These are phyloP conservation scores for Candida krabiensis DNA, from an alignment of 805 yeast species.

Conservation along the genomic window DNA sequence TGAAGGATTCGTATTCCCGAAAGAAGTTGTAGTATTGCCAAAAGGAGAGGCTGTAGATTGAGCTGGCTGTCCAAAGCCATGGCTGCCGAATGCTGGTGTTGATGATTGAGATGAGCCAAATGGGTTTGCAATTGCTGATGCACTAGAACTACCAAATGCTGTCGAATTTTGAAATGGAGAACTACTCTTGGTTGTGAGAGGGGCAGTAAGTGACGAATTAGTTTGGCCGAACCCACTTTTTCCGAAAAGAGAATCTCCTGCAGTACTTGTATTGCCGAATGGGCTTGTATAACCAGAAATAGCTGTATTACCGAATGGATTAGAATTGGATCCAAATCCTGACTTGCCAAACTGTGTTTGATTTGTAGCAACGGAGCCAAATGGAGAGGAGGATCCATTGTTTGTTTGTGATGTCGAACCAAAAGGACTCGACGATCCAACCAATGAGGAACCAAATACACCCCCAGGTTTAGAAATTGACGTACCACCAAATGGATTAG, in stretches of 20 bases:
- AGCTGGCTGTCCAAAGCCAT: slow-evolving; percentile 19
- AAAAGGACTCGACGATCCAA: slow-evolving; percentile 9
- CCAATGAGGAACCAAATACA: slow-evolving; percentile 3
- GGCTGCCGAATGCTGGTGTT: slow-evolving; percentile 8
- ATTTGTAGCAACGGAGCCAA: slow-evolving; percentile 8
- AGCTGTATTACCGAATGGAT: slow-evolving; percentile 4
- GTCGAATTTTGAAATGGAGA: not conserved
- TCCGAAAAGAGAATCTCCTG: slow-evolving; percentile 9
- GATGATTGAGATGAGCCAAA: slow-evolving; percentile 25
- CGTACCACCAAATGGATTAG: slow-evolving; percentile 12
- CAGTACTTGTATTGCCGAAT: slow-evolving; percentile 15
- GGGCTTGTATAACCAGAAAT: slow-evolving; percentile 5
- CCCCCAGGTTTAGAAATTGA: not conserved
- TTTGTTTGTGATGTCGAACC: slow-evolving; percentile 12
- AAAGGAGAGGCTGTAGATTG: slow-evolving; percentile 6
- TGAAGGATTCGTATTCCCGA: slow-evolving; percentile 5
- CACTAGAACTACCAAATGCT: not conserved
- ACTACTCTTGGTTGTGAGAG: not conserved
- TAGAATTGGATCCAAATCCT: slow-evolving; percentile 24
- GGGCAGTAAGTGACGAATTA: slow-evolving; percentile 18
- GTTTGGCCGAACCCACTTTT: slow-evolving; percentile 3
- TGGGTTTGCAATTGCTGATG: not conserved
- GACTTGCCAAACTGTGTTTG: slow-evolving; percentile 21
- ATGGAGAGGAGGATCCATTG: slow-evolving; percentile 3
- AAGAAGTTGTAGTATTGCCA: slow-evolving; percentile 14